Evolutionary conservation across 805 yeast genomes (phyloP), one percentile per base, ranked within the genome.

Genomic region (Zygoascus flipseniorum): DNA sequence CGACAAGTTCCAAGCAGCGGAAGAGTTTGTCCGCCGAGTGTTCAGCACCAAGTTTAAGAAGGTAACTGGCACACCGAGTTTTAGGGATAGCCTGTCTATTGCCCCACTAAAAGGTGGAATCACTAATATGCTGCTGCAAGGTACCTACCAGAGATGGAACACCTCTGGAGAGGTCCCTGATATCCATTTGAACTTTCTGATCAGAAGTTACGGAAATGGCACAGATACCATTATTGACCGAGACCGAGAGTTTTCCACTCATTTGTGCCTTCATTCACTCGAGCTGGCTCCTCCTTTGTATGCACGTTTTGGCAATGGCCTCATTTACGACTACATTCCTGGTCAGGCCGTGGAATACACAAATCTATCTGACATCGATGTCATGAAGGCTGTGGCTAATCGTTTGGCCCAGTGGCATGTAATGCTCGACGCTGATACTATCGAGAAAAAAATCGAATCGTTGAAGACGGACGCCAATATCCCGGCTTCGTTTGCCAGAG

Each of bases 141-240:
- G 65, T 5, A 32, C 28, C 46, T 41, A 41, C 32, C 32, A 49
- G 56, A n/a, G 48, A 18, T 19, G 26, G 20, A 42, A 19, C 20
- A 13, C 39, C 39, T 4, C 26, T 13, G 16, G 18, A 9, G 31
- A 18, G 14, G 2, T 32, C 8, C 16, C 31, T 2, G 31, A 23
- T 26, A 23, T 18, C 18, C 31, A 14, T 47, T 31, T 51, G 44
- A 37, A 48, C 20, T 62, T 63, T 47, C 72, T 85, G 16, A 81
- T 85, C 52, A 72, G 93, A 54, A 82, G 86, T 0, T 85, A 86
- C 59, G 93, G 93, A 8, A 76, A 79, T 53, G 89, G 89, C 11
- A 85, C 93, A 0, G 77, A 76, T 52, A 69, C 81, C 39, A 84
- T 85, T 50, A 85, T 85, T 35, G 89, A 86, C 66, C 72, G 93